Base-by-base conservation (phyloP, 2,329 filamentous ascomycete species). In the Penicillium sp. region DNA sequence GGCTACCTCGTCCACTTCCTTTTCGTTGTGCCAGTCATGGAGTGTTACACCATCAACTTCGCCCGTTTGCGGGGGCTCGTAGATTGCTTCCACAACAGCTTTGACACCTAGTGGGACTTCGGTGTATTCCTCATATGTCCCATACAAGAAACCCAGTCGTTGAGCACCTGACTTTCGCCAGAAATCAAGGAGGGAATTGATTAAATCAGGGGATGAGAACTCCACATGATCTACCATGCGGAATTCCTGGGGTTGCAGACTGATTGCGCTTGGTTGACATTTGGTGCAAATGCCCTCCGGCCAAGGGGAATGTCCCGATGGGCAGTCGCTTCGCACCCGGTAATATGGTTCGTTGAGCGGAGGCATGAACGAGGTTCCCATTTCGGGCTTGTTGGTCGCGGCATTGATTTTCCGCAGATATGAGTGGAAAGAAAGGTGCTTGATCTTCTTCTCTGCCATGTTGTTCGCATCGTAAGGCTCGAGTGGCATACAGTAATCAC, bases 151-250 rank as follows among this genome's bases (percentile, higher is more conserved):
- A 6, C 93, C 94, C 46, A 97, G 74, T 40, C 94, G 84, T 72
- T 99, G 94, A 29, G 83, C 78, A 4, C 92, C 93, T 2, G 90
- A 92, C 63, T 85, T 87, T 65, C 95, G 84, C 93, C 94, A 99
- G 57, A 93, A 90, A 68, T 97, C 87, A 63, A 99, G 86, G 55
- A 97, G 86, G n/a, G 84, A 86, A 71, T 99, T 90, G 67, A 97
- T 90, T 34, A 97, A 84, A 53, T 86, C 82, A 3, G 91, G 87
- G 1, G 90, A 88, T 2, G 93, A 87, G 71, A 99, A 97, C 75
- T 99, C 95, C 61, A 99, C 94, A 73, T 99, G 94, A 69, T 99
- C 94, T 4, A 99, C 92, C 90, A 94, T 97, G 50, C 94, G 91
- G 74, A 93, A 99, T 21, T 88, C 83, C 74, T 99, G 94, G 5